Evolutionary conservation across 352 stramenopile genomes (phyloP).

Genomic region (Phytophthora pisi): DNA sequence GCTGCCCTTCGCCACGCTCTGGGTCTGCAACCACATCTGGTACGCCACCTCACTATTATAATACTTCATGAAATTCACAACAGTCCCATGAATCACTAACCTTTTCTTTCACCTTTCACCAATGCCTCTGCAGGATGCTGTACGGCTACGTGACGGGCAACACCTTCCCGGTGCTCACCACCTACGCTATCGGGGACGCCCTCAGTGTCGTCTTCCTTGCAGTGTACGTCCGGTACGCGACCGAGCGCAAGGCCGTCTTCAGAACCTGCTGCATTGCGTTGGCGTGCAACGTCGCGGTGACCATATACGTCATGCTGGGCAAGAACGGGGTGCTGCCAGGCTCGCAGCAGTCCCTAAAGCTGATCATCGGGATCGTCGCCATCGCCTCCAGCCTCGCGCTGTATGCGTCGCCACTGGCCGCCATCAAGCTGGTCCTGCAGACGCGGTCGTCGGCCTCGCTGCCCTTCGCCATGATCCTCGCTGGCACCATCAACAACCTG

Average conservation of each 20-base stretch:
- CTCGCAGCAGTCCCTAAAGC: conserved; percentile 30
- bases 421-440: conserved; percentile 57
- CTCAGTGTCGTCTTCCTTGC: conserved; percentile 55
- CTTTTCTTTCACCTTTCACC: not conserved
- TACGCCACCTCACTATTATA: conserved; percentile 17
- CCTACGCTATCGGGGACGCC: conserved; percentile 55
- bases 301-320: conserved; percentile 55
- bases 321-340: conserved; percentile 37
- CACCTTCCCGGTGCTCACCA: conserved; percentile 54
- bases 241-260: conserved; percentile 39
- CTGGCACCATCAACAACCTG: conserved; percentile 71
- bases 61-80: too few species aligned
- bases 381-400: conserved; percentile 63
- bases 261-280: conserved; percentile 41
- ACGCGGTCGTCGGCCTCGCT: conserved; percentile 64
- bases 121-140: conserved; percentile 49
- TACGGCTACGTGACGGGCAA: conserved; percentile 62
- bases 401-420: conserved; percentile 69
- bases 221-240: conserved; percentile 53
- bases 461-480: conserved; percentile 64
- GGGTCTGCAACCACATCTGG: conserved; percentile 76
- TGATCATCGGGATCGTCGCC: conserved; percentile 49
- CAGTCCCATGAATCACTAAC: conserved; percentile 4
- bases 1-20: conserved; percentile 68
- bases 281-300: conserved; percentile 47